Base-by-base conservation (phyloP, 164 flowering plant species). In the Chimonanthus praecox region DNA sequence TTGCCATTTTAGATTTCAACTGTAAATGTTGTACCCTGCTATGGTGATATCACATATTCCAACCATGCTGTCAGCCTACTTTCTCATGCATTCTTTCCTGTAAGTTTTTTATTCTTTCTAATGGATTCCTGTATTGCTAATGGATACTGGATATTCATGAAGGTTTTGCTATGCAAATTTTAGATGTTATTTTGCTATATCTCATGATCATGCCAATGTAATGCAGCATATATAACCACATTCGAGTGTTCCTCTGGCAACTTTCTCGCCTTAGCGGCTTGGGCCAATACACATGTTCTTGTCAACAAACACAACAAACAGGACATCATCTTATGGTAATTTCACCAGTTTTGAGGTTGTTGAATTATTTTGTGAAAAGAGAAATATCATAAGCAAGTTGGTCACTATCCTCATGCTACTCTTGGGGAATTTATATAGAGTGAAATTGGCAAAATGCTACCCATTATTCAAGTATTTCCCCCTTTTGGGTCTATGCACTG, bases 161-260 rank as follows among this genome's bases (percentile, higher is more conserved):
- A 33, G 33, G 33, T 33, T 33, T 33, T 33, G 33, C 33, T 33
- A 33, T 33, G 33, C 33, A 33, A 33, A 33, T 33, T 33, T 33
- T 33, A 33, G 33, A 33, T 33, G 33, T 33, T 33, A 13, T 70
- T 21, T 50, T 16, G 20, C 47, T 3, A 2, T 44, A 15, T 3
- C 47, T 62, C 18, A 20, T 18, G 16, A 9, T 67, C 43, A 44
- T 5, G 6, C 16, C 7, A 43, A 7, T 66, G 63, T 3, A 54
- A 44, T 69, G 77, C 73, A 75, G 77, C 64, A 75, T 75, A 72
- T 75, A 75, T 73, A 75, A 75, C 49, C 77, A 75, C 51, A 44
- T 75, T 49, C 67, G 61, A 64, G 73, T 43, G 11, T 75, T 63
- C 68, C 63, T 70, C 68, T 62, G 60, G 18, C 62, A 64, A n/a